These are phyloP conservation scores for Fusarium xylarioides DNA, from an alignment of 2,329 filamentous ascomycete species.

Conservation along the genomic window DNA sequence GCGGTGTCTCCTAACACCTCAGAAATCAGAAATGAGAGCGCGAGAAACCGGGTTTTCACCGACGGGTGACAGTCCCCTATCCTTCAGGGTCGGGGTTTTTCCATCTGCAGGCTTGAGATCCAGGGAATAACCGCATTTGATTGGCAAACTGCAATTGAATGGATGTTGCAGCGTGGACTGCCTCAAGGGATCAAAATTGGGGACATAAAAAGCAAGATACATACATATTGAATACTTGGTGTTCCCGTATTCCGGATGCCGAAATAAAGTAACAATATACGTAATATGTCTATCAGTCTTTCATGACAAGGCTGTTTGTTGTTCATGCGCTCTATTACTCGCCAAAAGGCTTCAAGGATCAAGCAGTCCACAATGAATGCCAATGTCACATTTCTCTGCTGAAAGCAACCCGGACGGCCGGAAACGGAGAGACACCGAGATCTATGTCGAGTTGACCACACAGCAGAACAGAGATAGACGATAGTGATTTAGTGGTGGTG, in stretches of 20 bases:
- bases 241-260: slow-evolving; percentile 28
- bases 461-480: background rate
- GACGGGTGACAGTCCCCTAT: slow-evolving; percentile 2
- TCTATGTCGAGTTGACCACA: background rate
- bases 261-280: slow-evolving; percentile 5
- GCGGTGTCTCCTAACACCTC: background rate
- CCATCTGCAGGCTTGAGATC: slow-evolving; percentile 9
- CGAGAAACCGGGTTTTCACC: slow-evolving; percentile 35
- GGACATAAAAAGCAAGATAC: background rate
- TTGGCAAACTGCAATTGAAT: slow-evolving; percentile 12
- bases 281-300: slow-evolving; percentile 4
- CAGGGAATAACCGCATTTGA: background rate
- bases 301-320: background rate
- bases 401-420: slow-evolving; percentile 25
- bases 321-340: background rate
- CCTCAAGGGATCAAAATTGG: slow-evolving; percentile 24
- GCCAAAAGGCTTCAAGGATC: background rate
- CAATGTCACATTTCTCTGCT: slow-evolving; percentile 3
- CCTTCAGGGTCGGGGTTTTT: background rate
- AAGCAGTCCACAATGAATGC: slow-evolving; percentile 13
- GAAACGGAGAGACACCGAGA: slow-evolving; percentile 40
- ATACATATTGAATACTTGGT: background rate
- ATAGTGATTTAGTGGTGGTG: background rate
- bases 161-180: slow-evolving; percentile 10
- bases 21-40: slow-evolving; percentile 10